Evolutionary conservation across 768 basidiomycete species (phyloP).

Genomic region (Lenzites betulinus): DNA sequence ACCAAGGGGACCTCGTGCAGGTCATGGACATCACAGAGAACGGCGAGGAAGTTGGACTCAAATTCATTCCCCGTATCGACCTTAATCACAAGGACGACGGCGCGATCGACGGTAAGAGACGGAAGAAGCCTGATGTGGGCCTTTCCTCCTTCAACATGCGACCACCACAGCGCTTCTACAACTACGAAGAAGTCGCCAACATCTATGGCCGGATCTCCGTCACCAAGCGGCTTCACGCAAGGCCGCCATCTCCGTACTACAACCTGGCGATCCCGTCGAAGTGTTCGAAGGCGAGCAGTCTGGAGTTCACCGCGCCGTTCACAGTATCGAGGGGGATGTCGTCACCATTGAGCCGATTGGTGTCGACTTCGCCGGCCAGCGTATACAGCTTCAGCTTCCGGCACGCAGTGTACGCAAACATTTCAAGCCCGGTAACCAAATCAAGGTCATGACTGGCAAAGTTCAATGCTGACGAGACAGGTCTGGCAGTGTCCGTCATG

Average conservation of each 20-base stretch:
- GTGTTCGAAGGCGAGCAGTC: constrained; percentile 97
- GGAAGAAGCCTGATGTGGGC: constrained; percentile 41
- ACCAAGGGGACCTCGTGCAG: constrained; percentile 92
- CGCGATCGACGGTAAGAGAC: constrained; percentile 55
- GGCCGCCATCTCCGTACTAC: constrained; percentile 90
- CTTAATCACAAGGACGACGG: constrained; percentile 85
- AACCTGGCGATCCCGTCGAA: constrained; percentile 97
- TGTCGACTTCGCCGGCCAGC: constrained; percentile 83
- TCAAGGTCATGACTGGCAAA: constrained; percentile 96
- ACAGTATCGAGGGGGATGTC: no score
- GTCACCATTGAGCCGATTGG: constrained; percentile 82
- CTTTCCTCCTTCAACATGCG: constrained; percentile 57
- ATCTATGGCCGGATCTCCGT: constrained; percentile 82
- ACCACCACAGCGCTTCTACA: constrained; percentile 91
- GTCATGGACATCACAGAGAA: no score
- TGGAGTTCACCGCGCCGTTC: constrained; percentile 90
- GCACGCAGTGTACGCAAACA: constrained; percentile 90
- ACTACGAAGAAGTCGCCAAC: constrained; percentile 87
- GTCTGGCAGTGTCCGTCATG: constrained; percentile 88
- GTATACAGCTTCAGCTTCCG: constrained; percentile 82
- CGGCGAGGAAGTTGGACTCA: constrained; percentile 85
- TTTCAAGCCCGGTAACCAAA: constrained; percentile 97
- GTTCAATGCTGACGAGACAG: constrained; percentile 95
- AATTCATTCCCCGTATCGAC: constrained; percentile 98
- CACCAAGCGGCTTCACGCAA: constrained; percentile 79